A percentile compares a stretch with the other conserved stretches of the same genome.
These are phyloP conservation scores for Lophiotrema nucula DNA, from an alignment of 495 filamentous ascomycete species.

Conservation along the genomic window DNA sequence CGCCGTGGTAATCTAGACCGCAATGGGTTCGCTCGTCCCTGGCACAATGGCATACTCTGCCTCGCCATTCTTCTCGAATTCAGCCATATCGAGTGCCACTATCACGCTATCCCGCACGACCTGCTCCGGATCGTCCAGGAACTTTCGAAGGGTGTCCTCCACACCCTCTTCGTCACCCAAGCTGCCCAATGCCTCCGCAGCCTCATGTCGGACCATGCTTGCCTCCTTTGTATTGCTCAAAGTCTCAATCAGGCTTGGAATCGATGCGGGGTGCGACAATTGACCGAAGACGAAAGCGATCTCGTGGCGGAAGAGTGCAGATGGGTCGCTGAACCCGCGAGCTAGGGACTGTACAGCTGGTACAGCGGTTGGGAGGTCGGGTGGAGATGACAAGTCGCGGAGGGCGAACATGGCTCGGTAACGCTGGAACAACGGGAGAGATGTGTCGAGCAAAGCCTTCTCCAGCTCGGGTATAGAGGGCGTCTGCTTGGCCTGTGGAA, in stretches of 20 bases:
- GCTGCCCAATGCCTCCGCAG: slow-evolving; percentile 95
- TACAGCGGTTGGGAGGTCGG: slow-evolving; percentile 81
- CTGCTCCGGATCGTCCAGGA: slow-evolving; percentile 84
- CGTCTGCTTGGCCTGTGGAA: slow-evolving; percentile 55
- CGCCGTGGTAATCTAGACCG: neutral
- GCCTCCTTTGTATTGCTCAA: slow-evolving; percentile 76
- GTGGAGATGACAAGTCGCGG: slow-evolving; percentile 87
- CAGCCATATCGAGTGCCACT: slow-evolving; percentile 96
- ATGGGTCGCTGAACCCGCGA: slow-evolving; percentile 80
- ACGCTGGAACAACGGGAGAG: slow-evolving; percentile 78
- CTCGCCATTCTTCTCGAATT: slow-evolving; percentile 87
- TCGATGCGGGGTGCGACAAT: slow-evolving; percentile 90
- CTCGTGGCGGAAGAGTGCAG: slow-evolving; percentile 95
- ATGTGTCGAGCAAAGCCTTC: slow-evolving; percentile 72
- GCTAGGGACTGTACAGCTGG: slow-evolving; percentile 81
- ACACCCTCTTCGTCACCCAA: slow-evolving; percentile 92
- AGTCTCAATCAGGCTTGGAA: slow-evolving; percentile 77
- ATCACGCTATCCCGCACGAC: slow-evolving; percentile 93
- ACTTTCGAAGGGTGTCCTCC: slow-evolving; percentile 76
- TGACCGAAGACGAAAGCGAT: slow-evolving; percentile 98
- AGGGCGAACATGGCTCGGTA: slow-evolving; percentile 98
- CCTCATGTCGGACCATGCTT: slow-evolving; percentile 97
- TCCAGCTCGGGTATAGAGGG: slow-evolving; percentile 73
- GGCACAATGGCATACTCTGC: slow-evolving; percentile 89
- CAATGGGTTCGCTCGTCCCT: slow-evolving; percentile 39